These are phyloP conservation scores for Paramecium biaurelia DNA, from an alignment of 73 alveolate genomes.

Conservation along the genomic window DNA sequence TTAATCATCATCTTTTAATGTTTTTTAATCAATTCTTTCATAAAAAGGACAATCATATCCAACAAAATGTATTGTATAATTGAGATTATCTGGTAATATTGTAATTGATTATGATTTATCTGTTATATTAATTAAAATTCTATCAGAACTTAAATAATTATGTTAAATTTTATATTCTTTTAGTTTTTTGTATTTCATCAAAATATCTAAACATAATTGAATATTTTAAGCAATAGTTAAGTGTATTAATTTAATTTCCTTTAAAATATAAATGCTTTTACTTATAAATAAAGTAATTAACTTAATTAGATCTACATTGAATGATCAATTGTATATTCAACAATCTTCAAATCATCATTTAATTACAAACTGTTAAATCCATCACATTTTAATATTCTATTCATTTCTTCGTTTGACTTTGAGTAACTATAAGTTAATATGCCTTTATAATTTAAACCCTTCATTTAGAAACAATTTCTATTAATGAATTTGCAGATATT, in stretches of 20 bases:
- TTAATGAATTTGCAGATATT: not conserved
- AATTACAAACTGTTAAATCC: not conserved
- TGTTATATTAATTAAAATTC: not conserved
- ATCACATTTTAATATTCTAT: not conserved
- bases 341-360: not conserved
- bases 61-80: not conserved
- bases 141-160: not conserved
- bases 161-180: not conserved
- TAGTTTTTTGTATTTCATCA: not conserved
- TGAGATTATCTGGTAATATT: not conserved
- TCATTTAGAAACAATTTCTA: not conserved
- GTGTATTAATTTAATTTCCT: not conserved
- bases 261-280: not conserved
- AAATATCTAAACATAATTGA: not conserved
- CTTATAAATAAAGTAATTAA: not conserved
- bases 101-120: not conserved
- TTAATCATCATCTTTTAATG: not conserved
- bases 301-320: not conserved
- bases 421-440: not conserved
- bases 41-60: not conserved
- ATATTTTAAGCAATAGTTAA: not conserved
- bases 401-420: not conserved
- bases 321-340: not conserved
- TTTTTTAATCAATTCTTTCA: not conserved
- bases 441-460: not conserved